Base-by-base conservation (phyloP, 495 filamentous ascomycete genomes). In the Daldinia childiae region DNA sequence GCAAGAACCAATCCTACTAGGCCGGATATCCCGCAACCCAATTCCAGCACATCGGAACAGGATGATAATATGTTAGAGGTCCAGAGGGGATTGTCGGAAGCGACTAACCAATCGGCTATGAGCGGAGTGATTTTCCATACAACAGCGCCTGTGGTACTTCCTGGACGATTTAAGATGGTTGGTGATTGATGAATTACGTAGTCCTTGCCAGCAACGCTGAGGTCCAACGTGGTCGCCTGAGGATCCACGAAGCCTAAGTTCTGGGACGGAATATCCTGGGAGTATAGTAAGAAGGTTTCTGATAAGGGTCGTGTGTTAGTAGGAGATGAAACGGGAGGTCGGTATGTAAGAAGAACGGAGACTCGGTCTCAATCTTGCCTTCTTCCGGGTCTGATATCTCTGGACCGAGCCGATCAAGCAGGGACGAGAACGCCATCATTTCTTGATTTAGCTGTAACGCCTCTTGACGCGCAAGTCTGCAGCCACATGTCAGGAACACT, bases 261-360 rank as follows among this genome's bases (percentile, higher is more conserved):
- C 58, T 89, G 88, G 7, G 91, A 91, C 4, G 91, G 89, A 54
- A 93, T 86, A 17, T 86, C 76, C 70, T 92, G 89, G 14, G 92
- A 88, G 84, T 96, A 97, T 57, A 97, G 85, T 30, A 92, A 79
- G 74, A 95, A 97, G 39, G 92, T 90, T 82, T 98, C 95, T 97
- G 74, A 24, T 21, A 32, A 55, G 34, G 12, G 19, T 21, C 1
- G 29, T 21, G 27, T 36, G 54, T 57, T 38, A 48, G 63, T 43
- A 38, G 66, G 66, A 58, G 54, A 62, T 71, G 59, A 30, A 51
- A 24, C 24, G 54, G 34, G 15, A 29, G 43, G 43, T 48, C 34
- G 71, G 58, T 29, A 29, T 29, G 27, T 29, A 29, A 29, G 27
- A 29, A 30, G 50, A 32, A 29, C 32, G 43, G 54, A 38, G 8